Percentiles rank a stretch among this genome's conserved stretches.
Conservation (phyloP, 345 rosid genomes). For the Corchorus olitorius region DNA sequence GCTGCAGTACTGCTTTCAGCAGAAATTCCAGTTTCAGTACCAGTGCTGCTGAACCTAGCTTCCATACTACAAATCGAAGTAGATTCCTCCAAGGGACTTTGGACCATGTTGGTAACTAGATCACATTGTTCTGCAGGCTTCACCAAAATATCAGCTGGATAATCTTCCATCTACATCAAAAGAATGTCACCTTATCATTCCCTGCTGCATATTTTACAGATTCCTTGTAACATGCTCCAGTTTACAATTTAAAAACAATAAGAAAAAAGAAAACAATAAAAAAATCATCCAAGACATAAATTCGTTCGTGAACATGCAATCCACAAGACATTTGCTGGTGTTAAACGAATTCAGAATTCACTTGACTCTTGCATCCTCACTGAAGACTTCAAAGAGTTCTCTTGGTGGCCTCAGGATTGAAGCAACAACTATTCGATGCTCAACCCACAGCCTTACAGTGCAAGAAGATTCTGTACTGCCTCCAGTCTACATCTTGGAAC, state of each 20-base stretch:
- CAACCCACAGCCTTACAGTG: slow-evolving; percentile 14
- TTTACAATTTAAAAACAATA: not conserved
- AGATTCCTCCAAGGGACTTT: slow-evolving; percentile 30
- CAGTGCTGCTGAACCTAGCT: slow-evolving; percentile 29
- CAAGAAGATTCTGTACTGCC: not conserved
- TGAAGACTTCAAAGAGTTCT: slow-evolving; percentile 6
- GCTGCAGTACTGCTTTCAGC: slow-evolving; percentile 31
- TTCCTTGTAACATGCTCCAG: not conserved
- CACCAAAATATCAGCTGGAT: slow-evolving; percentile 32
- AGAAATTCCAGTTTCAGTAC: slow-evolving; percentile 36
- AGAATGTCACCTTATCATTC: slow-evolving; percentile 12
- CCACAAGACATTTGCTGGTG: not conserved
- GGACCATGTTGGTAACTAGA: slow-evolving; percentile 28
- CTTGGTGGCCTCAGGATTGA: not conserved
- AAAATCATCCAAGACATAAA: slow-evolving; percentile 10
- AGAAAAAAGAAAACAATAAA: not conserved
- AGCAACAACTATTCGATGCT: slow-evolving; percentile 7
- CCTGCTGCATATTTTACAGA: slow-evolving; percentile 17
- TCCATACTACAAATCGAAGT: slow-evolving; percentile 28
- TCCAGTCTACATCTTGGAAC: slow-evolving; percentile 12
- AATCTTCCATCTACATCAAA: slow-evolving; percentile 48
- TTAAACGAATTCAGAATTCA: not conserved
- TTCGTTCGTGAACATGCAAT: slow-evolving; percentile 1
- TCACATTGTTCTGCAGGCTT: slow-evolving; percentile 34
- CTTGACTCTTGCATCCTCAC: slow-evolving; percentile 3